phyloP scores from a whole-genome alignment of 805 yeast genomes.

The Yarrowia sp. region DNA sequence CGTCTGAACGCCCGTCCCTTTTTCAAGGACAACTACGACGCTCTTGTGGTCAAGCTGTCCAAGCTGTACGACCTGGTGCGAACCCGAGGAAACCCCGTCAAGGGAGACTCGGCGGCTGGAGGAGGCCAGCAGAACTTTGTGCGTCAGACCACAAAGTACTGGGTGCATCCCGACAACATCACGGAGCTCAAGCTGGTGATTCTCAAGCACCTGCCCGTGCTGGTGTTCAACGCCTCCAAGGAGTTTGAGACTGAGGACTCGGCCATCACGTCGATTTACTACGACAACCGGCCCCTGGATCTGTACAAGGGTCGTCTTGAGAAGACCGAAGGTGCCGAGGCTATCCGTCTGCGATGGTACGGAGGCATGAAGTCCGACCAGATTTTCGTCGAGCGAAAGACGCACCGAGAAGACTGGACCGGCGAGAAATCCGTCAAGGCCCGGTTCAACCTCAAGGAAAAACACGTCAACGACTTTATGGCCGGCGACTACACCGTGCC shows the following conservation, averaged over 20 bases:
- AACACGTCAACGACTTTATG: slow-evolving; percentile 83
- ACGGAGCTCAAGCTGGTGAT: slow-evolving; percentile 93
- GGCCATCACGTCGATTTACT: slow-evolving; percentile 96
- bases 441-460: slow-evolving; percentile 90
- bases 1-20: slow-evolving; percentile 93
- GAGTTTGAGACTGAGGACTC: slow-evolving; percentile 94
- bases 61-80: slow-evolving; percentile 89
- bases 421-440: slow-evolving; percentile 99
- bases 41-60: slow-evolving; percentile 85
- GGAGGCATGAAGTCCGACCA: slow-evolving; percentile 96
- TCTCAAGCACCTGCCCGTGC: slow-evolving; percentile 92
- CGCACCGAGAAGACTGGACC: slow-evolving; percentile 99
- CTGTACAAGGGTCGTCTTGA: slow-evolving; percentile 92
- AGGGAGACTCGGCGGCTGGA: slow-evolving; percentile 97
- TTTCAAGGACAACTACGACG: slow-evolving; percentile 93
- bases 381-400: slow-evolving; percentile 94
- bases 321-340: slow-evolving; percentile 99
- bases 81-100: slow-evolving; percentile 93
- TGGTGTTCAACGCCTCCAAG: slow-evolving; percentile 94
- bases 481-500: slow-evolving; percentile 83
- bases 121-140: slow-evolving; percentile 98
- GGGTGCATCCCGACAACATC: slow-evolving; percentile 99
- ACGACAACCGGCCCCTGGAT: slow-evolving; percentile 87
- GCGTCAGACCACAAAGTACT: slow-evolving; percentile 97
- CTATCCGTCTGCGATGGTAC: slow-evolving; percentile 97